These are phyloP conservation scores for Cantharellus anzutake DNA, from an alignment of 768 basidiomycete species.

Conservation along the genomic window DNA sequence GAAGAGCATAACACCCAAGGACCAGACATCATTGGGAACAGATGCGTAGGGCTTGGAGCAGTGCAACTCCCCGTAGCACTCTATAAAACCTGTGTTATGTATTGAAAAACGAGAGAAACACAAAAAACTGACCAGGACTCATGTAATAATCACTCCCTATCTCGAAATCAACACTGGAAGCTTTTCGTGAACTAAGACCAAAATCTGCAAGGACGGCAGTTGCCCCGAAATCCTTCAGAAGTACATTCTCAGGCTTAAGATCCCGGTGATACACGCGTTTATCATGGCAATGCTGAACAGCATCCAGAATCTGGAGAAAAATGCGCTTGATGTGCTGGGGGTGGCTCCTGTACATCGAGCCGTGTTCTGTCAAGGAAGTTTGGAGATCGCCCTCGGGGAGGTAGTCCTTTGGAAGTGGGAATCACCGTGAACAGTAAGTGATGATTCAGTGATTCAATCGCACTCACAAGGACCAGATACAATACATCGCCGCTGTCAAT, in stretches of 20 bases:
- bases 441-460: background rate
- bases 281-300: slow-evolving; percentile 18
- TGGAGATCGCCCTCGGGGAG: slow-evolving; percentile 18
- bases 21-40: slow-evolving; percentile 87
- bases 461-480: slow-evolving; percentile 13
- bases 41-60: slow-evolving; percentile 58
- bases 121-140: slow-evolving; percentile 12
- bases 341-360: slow-evolving; percentile 14
- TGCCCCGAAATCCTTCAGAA: slow-evolving; percentile 14
- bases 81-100: slow-evolving; percentile 10
- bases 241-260: slow-evolving; percentile 27
- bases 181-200: slow-evolving; percentile 17
- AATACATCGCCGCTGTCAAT: slow-evolving; percentile 13
- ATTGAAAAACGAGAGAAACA: background rate
- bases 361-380: slow-evolving; percentile 15
- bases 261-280: slow-evolving; percentile 23
- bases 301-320: slow-evolving; percentile 23
- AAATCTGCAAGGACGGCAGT: slow-evolving; percentile 18
- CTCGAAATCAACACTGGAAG: slow-evolving; percentile 15
- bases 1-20: slow-evolving; percentile 86
- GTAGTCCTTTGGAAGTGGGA: slow-evolving; percentile 11
- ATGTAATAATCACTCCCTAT: slow-evolving; percentile 21
- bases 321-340: slow-evolving; percentile 18
- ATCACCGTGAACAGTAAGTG: background rate
- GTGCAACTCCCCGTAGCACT: slow-evolving; percentile 31